These are phyloP conservation scores for Obba rivulosa DNA, from an alignment of 768 basidiomycete genomes.

Conservation along the genomic window DNA sequence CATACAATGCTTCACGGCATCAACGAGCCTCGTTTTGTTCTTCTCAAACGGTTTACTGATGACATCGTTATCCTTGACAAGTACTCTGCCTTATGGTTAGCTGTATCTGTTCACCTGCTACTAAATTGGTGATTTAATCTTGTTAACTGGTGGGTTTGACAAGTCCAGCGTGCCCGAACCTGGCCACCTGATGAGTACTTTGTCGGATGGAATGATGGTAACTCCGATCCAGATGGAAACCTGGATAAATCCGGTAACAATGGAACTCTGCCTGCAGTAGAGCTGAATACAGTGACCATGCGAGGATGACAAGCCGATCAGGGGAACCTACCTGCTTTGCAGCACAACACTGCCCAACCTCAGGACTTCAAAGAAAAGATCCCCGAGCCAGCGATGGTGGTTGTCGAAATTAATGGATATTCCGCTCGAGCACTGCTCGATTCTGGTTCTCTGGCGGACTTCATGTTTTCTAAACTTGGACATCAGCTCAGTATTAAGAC, in stretches of 20 bases:
- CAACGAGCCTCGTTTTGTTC: no score
- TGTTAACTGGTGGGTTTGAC: no score
- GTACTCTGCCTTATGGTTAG: neutral
- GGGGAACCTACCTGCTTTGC: conserved; percentile 1
- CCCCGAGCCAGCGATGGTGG: neutral
- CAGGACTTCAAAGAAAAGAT: conserved; percentile 1
- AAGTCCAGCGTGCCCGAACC: no score
- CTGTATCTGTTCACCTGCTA: neutral
- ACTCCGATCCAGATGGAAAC: neutral
- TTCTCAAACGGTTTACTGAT: no score
- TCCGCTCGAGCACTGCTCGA: conserved; percentile 8
- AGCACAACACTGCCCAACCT: conserved; percentile 1
- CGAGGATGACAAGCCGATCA: conserved; percentile 22
- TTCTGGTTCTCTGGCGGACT: conserved; percentile 13
- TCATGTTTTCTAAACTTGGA: conserved; percentile 11
- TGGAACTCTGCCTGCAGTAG: neutral
- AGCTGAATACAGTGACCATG: conserved; percentile 3
- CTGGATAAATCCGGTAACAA: neutral
- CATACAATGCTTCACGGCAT: no score
- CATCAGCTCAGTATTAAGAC: conserved; percentile 13
- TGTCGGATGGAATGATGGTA: neutral
- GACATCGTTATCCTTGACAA: no score
- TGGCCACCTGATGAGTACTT: neutral
- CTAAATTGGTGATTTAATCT: neutral
- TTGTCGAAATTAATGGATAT: conserved; percentile 6